phyloP scores from a whole-genome alignment of 768 basidiomycete genomes.

The Termitomyces heimii region DNA sequence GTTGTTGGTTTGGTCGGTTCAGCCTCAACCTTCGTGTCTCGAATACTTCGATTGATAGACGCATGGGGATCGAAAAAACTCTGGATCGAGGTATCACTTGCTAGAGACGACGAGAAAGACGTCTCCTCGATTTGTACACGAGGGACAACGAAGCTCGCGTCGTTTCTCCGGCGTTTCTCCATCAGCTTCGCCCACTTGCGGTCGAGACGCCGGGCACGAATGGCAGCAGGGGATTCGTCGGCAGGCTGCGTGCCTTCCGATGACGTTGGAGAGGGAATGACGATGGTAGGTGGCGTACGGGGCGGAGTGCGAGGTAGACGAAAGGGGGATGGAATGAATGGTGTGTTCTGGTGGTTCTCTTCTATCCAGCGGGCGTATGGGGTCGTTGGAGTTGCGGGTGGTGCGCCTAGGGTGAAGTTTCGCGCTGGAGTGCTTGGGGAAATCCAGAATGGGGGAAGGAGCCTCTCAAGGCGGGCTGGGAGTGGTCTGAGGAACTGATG shows the following conservation, averaged over 20 bases:
- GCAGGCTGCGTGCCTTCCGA: background rate
- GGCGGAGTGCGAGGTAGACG: background rate
- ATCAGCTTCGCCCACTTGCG: background rate
- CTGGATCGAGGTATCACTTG: background rate
- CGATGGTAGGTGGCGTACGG: background rate
- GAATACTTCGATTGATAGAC: background rate
- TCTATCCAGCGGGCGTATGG: background rate
- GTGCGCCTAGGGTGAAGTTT: background rate
- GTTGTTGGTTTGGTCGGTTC: background rate
- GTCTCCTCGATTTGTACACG: background rate
- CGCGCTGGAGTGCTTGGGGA: background rate
- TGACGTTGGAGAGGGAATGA: conserved; percentile 4
- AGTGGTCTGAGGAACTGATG: background rate
- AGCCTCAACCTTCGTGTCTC: background rate
- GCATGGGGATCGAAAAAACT: conserved; percentile 1
- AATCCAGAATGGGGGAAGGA: background rate
- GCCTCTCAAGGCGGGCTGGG: background rate
- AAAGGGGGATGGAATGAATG: background rate
- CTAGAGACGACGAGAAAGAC: background rate
- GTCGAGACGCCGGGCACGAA: background rate
- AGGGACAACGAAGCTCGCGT: background rate
- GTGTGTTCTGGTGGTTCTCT: background rate
- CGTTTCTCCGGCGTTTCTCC: background rate
- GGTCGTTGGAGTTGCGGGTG: conserved; percentile 1
- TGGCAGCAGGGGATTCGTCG: background rate